Evolutionary conservation across 495 filamentous ascomycete genomes (phyloP).

Genomic region (Evansstolkia leycettana): DNA sequence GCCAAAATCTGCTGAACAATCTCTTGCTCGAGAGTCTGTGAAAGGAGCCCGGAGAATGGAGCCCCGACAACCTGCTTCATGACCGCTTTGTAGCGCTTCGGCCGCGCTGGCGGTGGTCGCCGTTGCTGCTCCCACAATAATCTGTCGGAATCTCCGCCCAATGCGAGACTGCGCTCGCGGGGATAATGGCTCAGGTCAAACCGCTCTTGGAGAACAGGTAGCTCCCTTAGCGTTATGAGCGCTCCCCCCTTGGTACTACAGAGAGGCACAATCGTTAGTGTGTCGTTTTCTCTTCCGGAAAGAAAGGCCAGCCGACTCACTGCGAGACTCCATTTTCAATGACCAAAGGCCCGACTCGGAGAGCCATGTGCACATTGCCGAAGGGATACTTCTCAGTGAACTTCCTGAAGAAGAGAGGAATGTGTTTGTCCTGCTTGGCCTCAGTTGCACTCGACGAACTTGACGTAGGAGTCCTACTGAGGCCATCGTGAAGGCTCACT

Average conservation of each 20-base stretch:
- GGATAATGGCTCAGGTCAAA: too few relatives aligned
- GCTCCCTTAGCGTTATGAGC: too few relatives aligned
- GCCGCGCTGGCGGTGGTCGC: slow-evolving; percentile 4
- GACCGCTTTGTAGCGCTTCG: slow-evolving; percentile 22
- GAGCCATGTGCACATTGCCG: slow-evolving; percentile 25
- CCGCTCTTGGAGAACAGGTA: too few relatives aligned
- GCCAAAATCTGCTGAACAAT: too few relatives aligned
- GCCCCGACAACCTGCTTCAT: slow-evolving; percentile 31
- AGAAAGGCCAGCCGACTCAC: slow-evolving; percentile 4
- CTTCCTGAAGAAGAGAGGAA: slow-evolving; percentile 19
- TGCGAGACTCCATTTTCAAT: slow-evolving; percentile 26
- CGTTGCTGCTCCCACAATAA: slow-evolving; percentile 8
- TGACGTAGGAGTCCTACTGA: too few relatives aligned
- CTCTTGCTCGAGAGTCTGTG: too few relatives aligned
- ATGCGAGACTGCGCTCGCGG: too few relatives aligned
- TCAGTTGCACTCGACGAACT: too few relatives aligned
- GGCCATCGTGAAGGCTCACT: too few relatives aligned
- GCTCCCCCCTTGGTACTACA: too few relatives aligned
- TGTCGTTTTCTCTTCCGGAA: not conserved
- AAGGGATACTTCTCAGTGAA: slow-evolving; percentile 20
- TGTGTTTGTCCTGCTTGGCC: slow-evolving; percentile 8
- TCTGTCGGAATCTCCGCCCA: too few relatives aligned
- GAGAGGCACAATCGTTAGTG: too few relatives aligned
- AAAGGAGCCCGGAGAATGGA: slow-evolving; percentile 20
- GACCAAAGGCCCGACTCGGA: slow-evolving; percentile 27